Evolutionary conservation across 2,329 filamentous ascomycete species (phyloP).

Genomic region (Akanthomyces lecanii): DNA sequence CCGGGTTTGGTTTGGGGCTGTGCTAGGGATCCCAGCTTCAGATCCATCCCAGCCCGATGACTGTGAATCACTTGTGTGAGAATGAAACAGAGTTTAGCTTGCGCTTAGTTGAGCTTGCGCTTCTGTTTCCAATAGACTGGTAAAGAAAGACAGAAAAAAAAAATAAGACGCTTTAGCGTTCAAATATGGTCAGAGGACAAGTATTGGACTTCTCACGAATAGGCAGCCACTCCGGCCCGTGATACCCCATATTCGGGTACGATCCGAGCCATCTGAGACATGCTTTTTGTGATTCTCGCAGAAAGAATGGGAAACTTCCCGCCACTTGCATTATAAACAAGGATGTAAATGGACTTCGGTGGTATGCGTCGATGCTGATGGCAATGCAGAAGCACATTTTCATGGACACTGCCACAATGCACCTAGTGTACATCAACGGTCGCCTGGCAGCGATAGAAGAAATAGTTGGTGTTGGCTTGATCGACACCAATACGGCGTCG

Average conservation of each 20-base stretch:
- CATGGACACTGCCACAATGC: slow-evolving; percentile 9
- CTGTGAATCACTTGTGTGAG: no score
- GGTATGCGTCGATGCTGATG: slow-evolving; percentile 11
- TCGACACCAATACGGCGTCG: neutral
- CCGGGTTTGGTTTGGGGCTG: no score
- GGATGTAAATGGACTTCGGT: neutral
- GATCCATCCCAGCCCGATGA: no score
- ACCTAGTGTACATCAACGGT: slow-evolving; percentile 1
- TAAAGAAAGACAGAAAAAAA: no score
- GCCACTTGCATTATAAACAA: neutral
- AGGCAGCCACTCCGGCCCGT: neutral
- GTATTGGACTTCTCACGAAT: no score
- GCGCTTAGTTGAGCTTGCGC: no score
- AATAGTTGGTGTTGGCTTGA: slow-evolving; percentile 3
- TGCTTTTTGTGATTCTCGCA: neutral
- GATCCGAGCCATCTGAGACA: neutral
- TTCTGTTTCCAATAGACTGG: no score
- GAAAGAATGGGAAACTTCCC: neutral
- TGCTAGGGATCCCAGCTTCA: no score
- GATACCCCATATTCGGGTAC: neutral
- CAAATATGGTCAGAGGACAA: no score
- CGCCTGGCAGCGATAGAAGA: slow-evolving; percentile 8
- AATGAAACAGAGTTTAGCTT: neutral
- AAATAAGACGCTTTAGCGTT: no score
- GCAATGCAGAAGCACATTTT: slow-evolving; percentile 15